Evolutionary conservation across 495 filamentous ascomycete genomes (phyloP).

Genomic region (Neurospora tetraspora): DNA sequence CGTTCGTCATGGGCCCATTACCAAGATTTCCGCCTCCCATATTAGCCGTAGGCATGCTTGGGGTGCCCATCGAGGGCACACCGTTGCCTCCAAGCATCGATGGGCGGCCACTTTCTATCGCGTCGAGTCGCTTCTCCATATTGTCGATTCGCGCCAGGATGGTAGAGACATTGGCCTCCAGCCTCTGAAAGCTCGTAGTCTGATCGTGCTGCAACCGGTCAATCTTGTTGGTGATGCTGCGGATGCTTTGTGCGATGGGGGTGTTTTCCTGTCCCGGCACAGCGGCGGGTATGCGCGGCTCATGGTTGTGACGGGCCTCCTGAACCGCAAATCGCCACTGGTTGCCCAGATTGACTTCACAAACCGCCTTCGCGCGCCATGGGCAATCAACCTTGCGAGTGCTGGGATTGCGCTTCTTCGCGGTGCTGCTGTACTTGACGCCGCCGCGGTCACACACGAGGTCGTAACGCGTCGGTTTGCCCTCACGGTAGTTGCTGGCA

Average conservation of each 20-base stretch:
- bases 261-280: constrained; percentile 35
- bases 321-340: constrained; percentile 42
- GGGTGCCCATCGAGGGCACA: constrained; percentile 16
- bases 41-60: constrained; percentile 25
- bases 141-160: constrained; percentile 24
- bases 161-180: constrained; percentile 6
- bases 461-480: constrained; percentile 41
- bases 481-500: constrained; percentile 41
- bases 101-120: constrained; percentile 17
- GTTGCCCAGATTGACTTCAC: constrained; percentile 39
- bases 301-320: constrained; percentile 38
- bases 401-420: constrained; percentile 42
- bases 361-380: constrained; percentile 43
- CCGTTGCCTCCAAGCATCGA: constrained; percentile 17
- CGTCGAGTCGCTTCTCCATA: constrained; percentile 35
- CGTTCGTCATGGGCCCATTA: constrained; percentile 16
- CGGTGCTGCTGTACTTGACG: constrained; percentile 44
- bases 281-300: constrained; percentile 31
- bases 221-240: constrained; percentile 36
- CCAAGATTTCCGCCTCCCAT: constrained; percentile 22
- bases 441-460: constrained; percentile 43
- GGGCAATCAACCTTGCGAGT: constrained; percentile 44
- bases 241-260: constrained; percentile 34
- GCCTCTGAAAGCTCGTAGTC: constrained; percentile 21
- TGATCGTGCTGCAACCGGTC: constrained; percentile 38